Evolutionary conservation across 2,329 filamentous ascomycete species (phyloP).

Genomic region (Dryadomyces quercivorus): DNA sequence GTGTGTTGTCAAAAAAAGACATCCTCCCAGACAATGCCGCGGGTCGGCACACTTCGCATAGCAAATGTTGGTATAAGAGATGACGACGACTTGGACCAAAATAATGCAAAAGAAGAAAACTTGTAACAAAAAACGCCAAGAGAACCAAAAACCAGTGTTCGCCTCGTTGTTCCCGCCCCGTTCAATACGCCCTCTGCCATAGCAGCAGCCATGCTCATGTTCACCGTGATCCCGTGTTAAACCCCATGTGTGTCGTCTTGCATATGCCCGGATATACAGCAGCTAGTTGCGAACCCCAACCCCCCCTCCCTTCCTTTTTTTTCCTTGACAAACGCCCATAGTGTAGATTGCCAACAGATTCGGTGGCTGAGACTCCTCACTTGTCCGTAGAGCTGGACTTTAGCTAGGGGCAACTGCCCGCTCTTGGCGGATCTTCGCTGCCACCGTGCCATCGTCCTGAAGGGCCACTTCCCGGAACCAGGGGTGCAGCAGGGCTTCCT

Average conservation of each 20-base stretch:
- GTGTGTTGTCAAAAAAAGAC: background rate
- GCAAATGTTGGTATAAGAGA: background rate
- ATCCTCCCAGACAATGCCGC: background rate
- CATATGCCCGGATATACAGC: background rate
- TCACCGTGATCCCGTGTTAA: background rate
- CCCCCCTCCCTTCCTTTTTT: background rate
- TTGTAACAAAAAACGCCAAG: background rate
- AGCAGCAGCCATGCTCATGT: background rate
- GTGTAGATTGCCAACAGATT: background rate
- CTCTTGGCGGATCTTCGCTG: slow-evolving; percentile 48
- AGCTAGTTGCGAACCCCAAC: background rate
- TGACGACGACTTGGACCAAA: background rate
- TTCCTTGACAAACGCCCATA: background rate
- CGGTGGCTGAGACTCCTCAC: background rate
- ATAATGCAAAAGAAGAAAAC: background rate
- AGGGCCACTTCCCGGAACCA: slow-evolving; percentile 55
- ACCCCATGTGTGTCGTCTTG: background rate
- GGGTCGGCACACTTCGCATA: background rate
- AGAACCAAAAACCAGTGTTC: background rate
- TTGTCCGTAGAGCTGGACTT: background rate
- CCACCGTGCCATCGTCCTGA: slow-evolving; percentile 56
- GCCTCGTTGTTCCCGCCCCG: background rate
- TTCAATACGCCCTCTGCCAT: background rate
- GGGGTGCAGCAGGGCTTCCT: slow-evolving; percentile 52
- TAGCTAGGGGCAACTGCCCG: slow-evolving; percentile 14